These are phyloP conservation scores for Sphagnum fallax DNA, from an alignment of 228 moss, liverwort and hornwort genomes.

Conservation along the genomic window DNA sequence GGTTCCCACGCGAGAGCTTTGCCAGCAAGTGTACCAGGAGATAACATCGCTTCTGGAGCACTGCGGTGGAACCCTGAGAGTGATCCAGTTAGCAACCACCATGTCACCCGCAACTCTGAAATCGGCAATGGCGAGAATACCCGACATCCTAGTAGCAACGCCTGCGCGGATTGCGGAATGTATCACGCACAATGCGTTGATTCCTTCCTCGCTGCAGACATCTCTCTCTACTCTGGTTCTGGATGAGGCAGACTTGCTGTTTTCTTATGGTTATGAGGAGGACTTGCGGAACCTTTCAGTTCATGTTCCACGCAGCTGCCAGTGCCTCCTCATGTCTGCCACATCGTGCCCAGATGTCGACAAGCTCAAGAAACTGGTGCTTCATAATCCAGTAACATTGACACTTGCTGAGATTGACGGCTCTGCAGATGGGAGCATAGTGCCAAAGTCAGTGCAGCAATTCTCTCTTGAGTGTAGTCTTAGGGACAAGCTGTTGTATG, in stretches of 20 bases:
- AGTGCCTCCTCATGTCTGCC: conserved; percentile 94
- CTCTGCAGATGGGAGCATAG: conserved; percentile 54
- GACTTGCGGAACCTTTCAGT: conserved; percentile 78
- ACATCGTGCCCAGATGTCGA: conserved; percentile 85
- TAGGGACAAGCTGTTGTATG: conserved; percentile 75
- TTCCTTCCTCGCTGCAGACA: conserved; percentile 55
- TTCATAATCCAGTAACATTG: conserved; percentile 83
- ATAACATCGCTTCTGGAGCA: conserved; percentile 65
- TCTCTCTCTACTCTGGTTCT: conserved; percentile 76
- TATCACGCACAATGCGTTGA: conserved; percentile 41
- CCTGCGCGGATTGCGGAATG: conserved; percentile 91
- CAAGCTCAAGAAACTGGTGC: conserved; percentile 86
- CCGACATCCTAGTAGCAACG: conserved; percentile 86
- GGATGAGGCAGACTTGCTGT: conserved; percentile 89
- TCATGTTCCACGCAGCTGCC: conserved; percentile 80
- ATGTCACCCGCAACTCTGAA: conserved; percentile 73
- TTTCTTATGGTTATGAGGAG: conserved; percentile 95
- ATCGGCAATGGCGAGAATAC: conserved; percentile 80
- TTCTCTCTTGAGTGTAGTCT: conserved; percentile 56
- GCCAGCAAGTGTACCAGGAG: conserved; percentile 86
- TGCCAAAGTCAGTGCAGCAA: conserved; percentile 93
- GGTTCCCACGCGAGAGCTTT: conserved; percentile 91
- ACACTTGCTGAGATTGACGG: conserved; percentile 81
- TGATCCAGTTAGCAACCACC: conserved; percentile 73
- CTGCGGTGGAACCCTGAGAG: conserved; percentile 67